Base-by-base conservation (phyloP, 2,329 filamentous ascomycete species). In the Basipetospora chlamydospora region DNA sequence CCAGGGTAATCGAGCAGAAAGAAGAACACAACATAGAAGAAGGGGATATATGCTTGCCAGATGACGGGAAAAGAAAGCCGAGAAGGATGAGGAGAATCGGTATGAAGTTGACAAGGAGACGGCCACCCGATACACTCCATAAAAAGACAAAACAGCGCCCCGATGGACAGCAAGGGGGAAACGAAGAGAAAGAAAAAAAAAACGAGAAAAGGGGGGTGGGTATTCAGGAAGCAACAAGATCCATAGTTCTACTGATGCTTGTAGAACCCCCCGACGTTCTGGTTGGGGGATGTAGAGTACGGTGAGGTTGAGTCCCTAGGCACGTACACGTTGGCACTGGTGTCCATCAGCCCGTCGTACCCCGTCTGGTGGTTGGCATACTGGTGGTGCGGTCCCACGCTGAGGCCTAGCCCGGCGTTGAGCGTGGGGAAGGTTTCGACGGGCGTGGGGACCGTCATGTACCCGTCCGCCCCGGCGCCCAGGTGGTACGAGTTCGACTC, bases 291-390 rank as follows among this genome's bases (percentile, higher is more conserved):
- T 29, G 54, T 58, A 3, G 49, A 46, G 41, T 57, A 66, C 0
- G 62, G 60, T 23, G 63, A 63, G 10, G 55, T 53, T 2, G 60
- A 63, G 6, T 61, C 60, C 25, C 57, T 56, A 13, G 54, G 55
- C 16, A 53, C 54, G 38, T 54, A 65, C 22, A 57, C 58, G 46
- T 43, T 22, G 50, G 3, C 30, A 12, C 18, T 16, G 9, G 30
- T 48, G 33, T 54, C 49, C 18, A 53, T 44, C 37, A 56, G 43
- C 28, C 45, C 45, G 18, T 52, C 50, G 36, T 7, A 41, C 40
- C 17, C 44, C n/a, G n/a, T n/a, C n/a, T n/a, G n/a, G n/a, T n/a
- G n/a, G n/a, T n/a, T n/a, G n/a, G n/a, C n/a, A n/a, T n/a, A 46
- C 28, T 41, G 28, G 20, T 41, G 37, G 10, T 23, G 9, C 9